Evolutionary conservation across 2,329 filamentous ascomycete species (phyloP).

Genomic region (Canariomyces notabilis): DNA sequence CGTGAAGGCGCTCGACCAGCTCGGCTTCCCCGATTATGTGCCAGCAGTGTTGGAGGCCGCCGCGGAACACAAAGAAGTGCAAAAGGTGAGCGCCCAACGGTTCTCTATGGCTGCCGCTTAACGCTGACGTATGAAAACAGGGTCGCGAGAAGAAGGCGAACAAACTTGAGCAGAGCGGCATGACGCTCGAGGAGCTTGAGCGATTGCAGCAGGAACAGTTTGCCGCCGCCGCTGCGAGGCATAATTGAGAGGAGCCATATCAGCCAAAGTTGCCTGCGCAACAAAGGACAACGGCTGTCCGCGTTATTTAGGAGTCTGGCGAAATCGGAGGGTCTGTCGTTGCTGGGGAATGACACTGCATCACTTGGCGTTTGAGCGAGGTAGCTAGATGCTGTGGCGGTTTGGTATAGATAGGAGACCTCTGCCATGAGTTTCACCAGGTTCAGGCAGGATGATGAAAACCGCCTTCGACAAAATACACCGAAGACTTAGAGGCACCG

Average conservation of each 20-base stretch:
- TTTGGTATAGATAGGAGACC: slow-evolving; percentile 7
- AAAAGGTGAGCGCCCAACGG: slow-evolving; percentile 63
- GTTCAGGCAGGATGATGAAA: neutral
- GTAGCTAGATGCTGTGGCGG: slow-evolving; percentile 3
- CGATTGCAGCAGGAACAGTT: slow-evolving; percentile 90
- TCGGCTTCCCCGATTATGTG: slow-evolving; percentile 91
- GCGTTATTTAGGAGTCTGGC: neutral
- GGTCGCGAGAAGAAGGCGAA: slow-evolving; percentile 94
- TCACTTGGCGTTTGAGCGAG: slow-evolving; percentile 20
- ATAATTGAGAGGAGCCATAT: slow-evolving; percentile 40
- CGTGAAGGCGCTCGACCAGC: slow-evolving; percentile 84
- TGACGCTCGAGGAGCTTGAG: slow-evolving; percentile 85
- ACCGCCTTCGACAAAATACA: neutral
- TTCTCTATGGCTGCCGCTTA: slow-evolving; percentile 22
- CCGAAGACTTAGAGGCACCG: neutral
- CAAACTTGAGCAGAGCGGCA: slow-evolving; percentile 91
- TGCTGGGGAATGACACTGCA: slow-evolving; percentile 4
- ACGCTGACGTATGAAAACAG: slow-evolving; percentile 59
- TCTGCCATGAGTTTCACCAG: slow-evolving; percentile 5
- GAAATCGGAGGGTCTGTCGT: slow-evolving; percentile 1
- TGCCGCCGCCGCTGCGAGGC: slow-evolving; percentile 70
- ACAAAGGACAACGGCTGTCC: neutral
- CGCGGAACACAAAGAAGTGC: slow-evolving; percentile 83
- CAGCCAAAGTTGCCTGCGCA: neutral
- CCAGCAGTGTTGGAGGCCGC: slow-evolving; percentile 81